Percentiles rank a stretch among this genome's conserved stretches.
Conservation (phyloP, 345 rosid species). For the Acer campestre region DNA sequence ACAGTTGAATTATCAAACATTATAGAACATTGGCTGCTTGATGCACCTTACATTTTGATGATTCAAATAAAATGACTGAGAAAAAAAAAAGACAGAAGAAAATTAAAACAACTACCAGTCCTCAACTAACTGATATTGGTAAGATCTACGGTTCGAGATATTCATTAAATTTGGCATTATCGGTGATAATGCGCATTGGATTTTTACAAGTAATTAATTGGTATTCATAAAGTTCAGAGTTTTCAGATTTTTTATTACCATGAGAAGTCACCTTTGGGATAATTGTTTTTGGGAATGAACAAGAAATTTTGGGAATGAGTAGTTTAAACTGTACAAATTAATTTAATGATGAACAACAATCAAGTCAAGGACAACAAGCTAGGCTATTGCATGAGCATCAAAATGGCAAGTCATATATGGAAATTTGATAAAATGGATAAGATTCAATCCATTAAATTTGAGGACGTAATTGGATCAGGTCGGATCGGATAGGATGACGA, state of each 20-base stretch:
- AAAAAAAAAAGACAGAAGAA: neutral
- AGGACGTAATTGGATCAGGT: no score
- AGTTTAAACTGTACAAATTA: neutral
- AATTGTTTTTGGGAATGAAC: neutral
- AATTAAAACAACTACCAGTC: slow-evolving; percentile 33
- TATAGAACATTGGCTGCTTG: neutral
- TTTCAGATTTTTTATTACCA: neutral
- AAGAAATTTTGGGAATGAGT: neutral
- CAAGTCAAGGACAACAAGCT: no score
- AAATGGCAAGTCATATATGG: no score
- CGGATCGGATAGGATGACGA: no score
- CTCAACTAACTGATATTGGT: slow-evolving; percentile 20
- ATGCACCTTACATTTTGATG: neutral
- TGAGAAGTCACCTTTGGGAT: neutral
- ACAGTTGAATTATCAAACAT: neutral
- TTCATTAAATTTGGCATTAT: neutral
- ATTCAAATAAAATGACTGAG: neutral
- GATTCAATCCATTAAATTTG: no score
- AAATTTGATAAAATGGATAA: no score
- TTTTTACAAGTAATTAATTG: neutral
- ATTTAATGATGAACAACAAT: neutral
- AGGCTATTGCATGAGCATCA: no score
- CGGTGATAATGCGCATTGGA: neutral
- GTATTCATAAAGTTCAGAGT: neutral
- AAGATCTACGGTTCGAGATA: neutral